These are phyloP conservation scores for Cytospora chrysosperma DNA, from an alignment of 2,329 filamentous ascomycete genomes.

Conservation along the genomic window DNA sequence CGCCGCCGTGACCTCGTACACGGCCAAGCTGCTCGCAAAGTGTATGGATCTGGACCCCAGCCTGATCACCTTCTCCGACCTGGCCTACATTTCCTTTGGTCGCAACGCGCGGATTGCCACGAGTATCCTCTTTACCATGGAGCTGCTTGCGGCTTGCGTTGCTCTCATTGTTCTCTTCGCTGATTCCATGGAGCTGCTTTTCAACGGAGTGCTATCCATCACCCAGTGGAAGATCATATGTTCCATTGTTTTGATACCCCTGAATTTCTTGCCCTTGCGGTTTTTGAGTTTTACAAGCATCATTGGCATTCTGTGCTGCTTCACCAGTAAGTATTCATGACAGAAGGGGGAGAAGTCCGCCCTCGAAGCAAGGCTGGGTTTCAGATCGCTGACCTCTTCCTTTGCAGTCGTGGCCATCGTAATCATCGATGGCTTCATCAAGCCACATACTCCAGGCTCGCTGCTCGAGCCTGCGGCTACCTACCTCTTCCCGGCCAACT, in stretches of 20 bases:
- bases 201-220: slow-evolving; percentile 65
- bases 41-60: slow-evolving; percentile 84
- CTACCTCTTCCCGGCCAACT: slow-evolving; percentile 80
- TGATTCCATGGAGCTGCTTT: slow-evolving; percentile 77
- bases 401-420: slow-evolving; percentile 75
- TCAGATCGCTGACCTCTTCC: slow-evolving; percentile 9
- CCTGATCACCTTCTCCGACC: slow-evolving; percentile 90
- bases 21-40: slow-evolving; percentile 78
- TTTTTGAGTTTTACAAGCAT: slow-evolving; percentile 88
- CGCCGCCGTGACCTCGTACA: slow-evolving; percentile 78
- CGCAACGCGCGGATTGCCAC: slow-evolving; percentile 76
- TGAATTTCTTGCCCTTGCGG: slow-evolving; percentile 82
- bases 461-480: slow-evolving; percentile 77
- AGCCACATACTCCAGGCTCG: slow-evolving; percentile 76
- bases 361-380: not conserved
- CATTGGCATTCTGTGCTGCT: slow-evolving; percentile 85
- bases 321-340: slow-evolving; percentile 67
- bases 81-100: slow-evolving; percentile 89
- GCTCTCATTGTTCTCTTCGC: slow-evolving; percentile 91
- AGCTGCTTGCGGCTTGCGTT: slow-evolving; percentile 84
- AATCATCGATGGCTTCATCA: slow-evolving; percentile 81
- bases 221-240: slow-evolving; percentile 84
- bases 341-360: too few relatives aligned
- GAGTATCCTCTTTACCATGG: slow-evolving; percentile 82
- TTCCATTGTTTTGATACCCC: slow-evolving; percentile 71